Conservation (phyloP, 2,329 filamentous ascomycete genomes). For the Diaporthe amygdali region DNA sequence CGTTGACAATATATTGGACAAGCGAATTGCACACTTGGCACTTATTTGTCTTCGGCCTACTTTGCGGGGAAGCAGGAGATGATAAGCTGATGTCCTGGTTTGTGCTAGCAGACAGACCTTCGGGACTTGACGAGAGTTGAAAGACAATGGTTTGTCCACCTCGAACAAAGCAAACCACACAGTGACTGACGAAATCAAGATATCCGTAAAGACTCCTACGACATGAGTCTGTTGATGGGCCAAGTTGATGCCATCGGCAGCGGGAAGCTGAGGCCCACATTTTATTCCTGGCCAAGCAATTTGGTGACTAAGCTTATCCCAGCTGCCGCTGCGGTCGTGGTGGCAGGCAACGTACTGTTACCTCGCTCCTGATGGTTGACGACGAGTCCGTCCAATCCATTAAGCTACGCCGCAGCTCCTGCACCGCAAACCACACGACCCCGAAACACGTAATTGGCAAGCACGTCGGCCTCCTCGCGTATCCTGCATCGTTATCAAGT, state of each 20-base stretch:
- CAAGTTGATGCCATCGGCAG: neutral
- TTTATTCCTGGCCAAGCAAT: neutral
- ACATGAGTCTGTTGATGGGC: neutral
- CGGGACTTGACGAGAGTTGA: neutral
- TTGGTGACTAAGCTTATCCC: neutral
- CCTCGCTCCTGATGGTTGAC: neutral
- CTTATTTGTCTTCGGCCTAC: neutral
- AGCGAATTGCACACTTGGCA: neutral
- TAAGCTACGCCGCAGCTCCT: neutral
- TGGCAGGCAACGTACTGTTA: constrained; percentile 4
- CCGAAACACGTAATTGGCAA: neutral
- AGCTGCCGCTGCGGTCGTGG: neutral
- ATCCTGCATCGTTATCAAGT: neutral
- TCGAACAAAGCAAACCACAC: no score
- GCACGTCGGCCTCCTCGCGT: neutral
- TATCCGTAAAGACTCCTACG: neutral
- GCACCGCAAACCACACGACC: neutral
- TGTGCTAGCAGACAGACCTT: neutral
- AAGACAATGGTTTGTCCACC: no score
- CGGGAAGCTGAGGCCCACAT: neutral
- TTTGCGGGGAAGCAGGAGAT: neutral
- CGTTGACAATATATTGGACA: neutral
- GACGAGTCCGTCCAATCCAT: neutral
- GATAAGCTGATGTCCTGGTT: neutral
- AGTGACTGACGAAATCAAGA: neutral